These are phyloP conservation scores for Ceratocystis variospora DNA, from an alignment of 2,329 filamentous ascomycete species.

Conservation along the genomic window DNA sequence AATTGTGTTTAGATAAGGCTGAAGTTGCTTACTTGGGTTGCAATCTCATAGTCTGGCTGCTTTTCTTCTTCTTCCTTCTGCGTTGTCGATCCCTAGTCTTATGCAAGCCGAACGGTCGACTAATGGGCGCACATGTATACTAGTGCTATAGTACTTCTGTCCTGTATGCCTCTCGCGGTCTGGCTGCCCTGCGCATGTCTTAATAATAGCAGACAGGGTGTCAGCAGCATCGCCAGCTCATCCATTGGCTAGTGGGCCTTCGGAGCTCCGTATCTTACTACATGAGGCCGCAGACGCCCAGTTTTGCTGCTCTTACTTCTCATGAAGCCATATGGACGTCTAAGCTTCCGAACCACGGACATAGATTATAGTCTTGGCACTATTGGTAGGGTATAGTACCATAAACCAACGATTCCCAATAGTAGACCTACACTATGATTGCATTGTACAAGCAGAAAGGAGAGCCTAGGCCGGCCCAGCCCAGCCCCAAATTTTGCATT, in stretches of 20 bases:
- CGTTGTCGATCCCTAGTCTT: background rate
- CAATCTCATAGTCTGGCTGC: no score
- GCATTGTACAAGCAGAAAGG: no score
- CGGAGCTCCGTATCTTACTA: slow-evolving; percentile 3
- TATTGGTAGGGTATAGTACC: no score
- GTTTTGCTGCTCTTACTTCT: background rate
- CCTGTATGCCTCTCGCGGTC: background rate
- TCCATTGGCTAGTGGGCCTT: background rate
- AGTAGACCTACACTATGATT: no score
- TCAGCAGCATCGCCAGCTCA: background rate
- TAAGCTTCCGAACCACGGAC: background rate
- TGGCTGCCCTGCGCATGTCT: background rate
- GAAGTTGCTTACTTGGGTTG: background rate
- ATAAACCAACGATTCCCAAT: no score
- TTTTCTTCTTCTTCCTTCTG: background rate
- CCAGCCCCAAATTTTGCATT: no score
- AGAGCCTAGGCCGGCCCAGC: no score
- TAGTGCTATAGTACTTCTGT: background rate
- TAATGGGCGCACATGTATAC: background rate
- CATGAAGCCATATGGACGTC: background rate
- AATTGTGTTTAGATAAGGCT: background rate
- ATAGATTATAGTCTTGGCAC: no score
- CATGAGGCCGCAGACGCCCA: background rate
- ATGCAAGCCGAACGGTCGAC: background rate
- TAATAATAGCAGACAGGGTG: background rate